phyloP scores from a whole-genome alignment of 2,329 filamentous ascomycete genomes.

The Fusarium nisikadoi region DNA sequence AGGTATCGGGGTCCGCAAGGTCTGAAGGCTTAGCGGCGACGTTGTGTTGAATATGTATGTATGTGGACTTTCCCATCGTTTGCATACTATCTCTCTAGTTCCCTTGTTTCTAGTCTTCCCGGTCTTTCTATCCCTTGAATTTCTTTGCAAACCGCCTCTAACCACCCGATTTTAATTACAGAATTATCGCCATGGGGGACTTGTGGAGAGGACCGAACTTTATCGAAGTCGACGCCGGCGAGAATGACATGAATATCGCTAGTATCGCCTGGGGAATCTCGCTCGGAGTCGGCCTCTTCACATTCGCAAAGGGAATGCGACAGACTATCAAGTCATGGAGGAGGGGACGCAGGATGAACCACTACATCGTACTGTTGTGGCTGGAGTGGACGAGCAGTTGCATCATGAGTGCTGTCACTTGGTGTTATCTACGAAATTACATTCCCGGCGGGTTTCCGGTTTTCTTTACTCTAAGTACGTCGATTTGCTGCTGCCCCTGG shows the following conservation, averaged over 20 bases:
- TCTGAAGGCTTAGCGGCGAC: constrained; percentile 21
- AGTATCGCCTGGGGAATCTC: constrained; percentile 45
- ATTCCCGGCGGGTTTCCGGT: constrained; percentile 41
- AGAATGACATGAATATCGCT: constrained; percentile 43
- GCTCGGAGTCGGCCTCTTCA: constrained; percentile 43
- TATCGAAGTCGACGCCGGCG: constrained; percentile 14
- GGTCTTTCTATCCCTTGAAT: background rate
- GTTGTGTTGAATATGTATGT: constrained; percentile 31
- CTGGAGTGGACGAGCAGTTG: constrained; percentile 40
- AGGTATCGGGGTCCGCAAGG: constrained; percentile 8
- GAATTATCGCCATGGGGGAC: constrained; percentile 25
- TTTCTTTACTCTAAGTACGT: constrained; percentile 39
- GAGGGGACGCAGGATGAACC: constrained; percentile 35
- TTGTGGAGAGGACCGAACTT: constrained; percentile 32
- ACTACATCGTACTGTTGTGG: constrained; percentile 42
- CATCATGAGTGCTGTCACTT: constrained; percentile 42
- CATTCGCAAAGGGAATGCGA: constrained; percentile 33
- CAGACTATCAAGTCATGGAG: constrained; percentile 42
- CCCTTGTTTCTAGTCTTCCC: background rate
- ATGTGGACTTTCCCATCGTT: background rate
- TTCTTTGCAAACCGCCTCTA: background rate
- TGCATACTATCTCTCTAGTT: too few relatives aligned
- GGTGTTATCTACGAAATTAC: constrained; percentile 41
- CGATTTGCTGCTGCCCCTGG: accelerated
- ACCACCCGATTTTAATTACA: background rate